phyloP scores from a whole-genome alignment of 768 basidiomycete genomes.

The Hygrocybe punicea region DNA sequence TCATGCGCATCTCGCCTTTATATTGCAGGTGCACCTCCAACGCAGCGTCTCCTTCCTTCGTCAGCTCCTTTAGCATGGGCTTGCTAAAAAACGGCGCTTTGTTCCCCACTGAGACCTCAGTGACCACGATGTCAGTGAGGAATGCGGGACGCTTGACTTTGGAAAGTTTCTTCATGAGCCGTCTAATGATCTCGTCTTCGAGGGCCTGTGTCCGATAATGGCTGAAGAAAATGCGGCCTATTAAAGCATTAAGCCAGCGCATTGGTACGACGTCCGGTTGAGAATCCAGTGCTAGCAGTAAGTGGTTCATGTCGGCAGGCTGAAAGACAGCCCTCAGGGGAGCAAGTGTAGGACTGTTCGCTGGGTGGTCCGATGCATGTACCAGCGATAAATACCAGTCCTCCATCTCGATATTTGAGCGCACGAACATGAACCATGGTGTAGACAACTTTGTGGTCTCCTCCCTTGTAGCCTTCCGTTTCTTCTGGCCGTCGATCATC shows the following conservation, averaged over 20 bases:
- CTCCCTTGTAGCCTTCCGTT: constrained; percentile 46
- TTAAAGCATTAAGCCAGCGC: constrained; percentile 93
- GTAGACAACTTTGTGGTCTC: constrained; percentile 50
- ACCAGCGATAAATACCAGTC: constrained; percentile 90
- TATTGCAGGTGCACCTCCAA: constrained; percentile 82
- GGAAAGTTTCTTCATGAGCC: constrained; percentile 89
- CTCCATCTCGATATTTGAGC: constrained; percentile 89
- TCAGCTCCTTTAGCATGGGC: constrained; percentile 97
- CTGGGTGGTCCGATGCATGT: constrained; percentile 64
- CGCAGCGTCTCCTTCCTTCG: constrained; percentile 87
- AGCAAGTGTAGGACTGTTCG: constrained; percentile 56
- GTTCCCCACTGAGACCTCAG: constrained; percentile 85
- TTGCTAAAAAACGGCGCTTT: constrained; percentile 85
- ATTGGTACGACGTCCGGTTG: constrained; percentile 96
- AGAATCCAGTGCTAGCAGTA: constrained; percentile 83
- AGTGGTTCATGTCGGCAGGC: constrained; percentile 72
- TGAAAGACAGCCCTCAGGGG: constrained; percentile 67
- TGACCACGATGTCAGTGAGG: constrained; percentile 79
- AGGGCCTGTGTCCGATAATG: constrained; percentile 80
- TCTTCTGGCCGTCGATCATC: constrained; percentile 37
- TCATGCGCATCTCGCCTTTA: constrained; percentile 86
- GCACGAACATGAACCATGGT: constrained; percentile 93
- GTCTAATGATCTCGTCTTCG: constrained; percentile 80
- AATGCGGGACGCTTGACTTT: constrained; percentile 89
- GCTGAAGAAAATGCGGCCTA: constrained; percentile 91